These are phyloP conservation scores for Colletotrichum aenigma DNA, from an alignment of 2,329 filamentous ascomycete species.

Conservation along the genomic window DNA sequence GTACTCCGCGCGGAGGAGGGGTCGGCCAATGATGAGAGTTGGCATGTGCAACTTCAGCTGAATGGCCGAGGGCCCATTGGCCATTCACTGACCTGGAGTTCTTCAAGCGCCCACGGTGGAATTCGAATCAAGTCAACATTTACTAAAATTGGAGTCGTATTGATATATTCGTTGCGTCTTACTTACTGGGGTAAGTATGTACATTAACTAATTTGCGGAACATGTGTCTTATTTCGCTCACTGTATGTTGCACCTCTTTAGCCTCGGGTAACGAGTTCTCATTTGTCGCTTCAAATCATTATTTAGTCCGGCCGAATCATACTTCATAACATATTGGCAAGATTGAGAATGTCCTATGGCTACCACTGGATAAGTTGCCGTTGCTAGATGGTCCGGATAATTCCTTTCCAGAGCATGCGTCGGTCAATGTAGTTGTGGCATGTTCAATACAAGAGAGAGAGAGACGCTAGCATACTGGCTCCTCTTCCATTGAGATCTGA, in stretches of 20 bases:
- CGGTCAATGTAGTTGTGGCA: neutral
- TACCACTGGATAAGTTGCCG: neutral
- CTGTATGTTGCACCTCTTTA: too few species aligned
- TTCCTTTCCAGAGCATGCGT: neutral
- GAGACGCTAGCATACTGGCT: neutral
- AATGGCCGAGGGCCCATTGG: neutral
- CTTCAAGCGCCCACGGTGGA: neutral
- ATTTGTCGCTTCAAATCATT: too few species aligned
- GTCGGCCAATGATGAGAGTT: neutral
- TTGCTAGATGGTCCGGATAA: neutral
- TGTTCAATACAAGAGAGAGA: neutral
- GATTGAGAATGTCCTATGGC: too few species aligned
- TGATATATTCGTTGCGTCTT: neutral
- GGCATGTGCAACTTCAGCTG: neutral
- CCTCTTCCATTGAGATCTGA: neutral
- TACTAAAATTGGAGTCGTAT: neutral
- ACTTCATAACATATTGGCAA: too few species aligned
- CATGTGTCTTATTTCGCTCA: too few species aligned
- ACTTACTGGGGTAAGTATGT: neutral
- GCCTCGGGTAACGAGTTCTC: too few species aligned
- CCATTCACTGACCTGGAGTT: neutral
- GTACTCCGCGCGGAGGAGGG: neutral
- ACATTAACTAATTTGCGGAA: too few species aligned
- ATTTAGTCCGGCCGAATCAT: too few species aligned
- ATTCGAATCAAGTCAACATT: neutral